Conservation (phyloP, 352 stramenopile species). For the Phytopythium litorale region DNA sequence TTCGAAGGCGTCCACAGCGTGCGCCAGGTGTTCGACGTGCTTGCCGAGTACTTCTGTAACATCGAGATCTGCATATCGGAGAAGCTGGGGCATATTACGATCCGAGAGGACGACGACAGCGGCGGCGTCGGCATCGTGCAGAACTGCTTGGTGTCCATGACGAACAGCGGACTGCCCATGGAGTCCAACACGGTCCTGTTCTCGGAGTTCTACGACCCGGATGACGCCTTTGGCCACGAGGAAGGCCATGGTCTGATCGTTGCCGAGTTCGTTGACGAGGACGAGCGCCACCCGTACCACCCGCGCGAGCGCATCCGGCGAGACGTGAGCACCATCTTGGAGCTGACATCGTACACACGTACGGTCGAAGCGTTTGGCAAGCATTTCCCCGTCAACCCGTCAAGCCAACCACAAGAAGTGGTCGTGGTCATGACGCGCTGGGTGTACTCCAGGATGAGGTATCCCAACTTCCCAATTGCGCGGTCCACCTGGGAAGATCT, state of each 20-base stretch:
- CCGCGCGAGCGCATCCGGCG: constrained; percentile 18
- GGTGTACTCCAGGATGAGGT: constrained; percentile 26
- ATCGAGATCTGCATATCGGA: constrained; percentile 44
- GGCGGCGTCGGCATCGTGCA: constrained; percentile 24
- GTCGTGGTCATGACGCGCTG: constrained; percentile 31
- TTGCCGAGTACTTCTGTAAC: constrained; percentile 28
- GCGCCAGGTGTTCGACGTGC: constrained; percentile 31
- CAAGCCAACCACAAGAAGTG: constrained; percentile 13
- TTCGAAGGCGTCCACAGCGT: constrained; percentile 22
- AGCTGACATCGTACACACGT: constrained; percentile 18
- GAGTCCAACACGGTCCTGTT: constrained; percentile 9
- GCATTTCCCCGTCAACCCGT: constrained; percentile 1
- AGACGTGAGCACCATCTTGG: constrained; percentile 16
- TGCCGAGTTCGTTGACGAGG: constrained; percentile 20
- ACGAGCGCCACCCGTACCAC: constrained; percentile 27
- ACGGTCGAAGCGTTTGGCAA: constrained; percentile 9
- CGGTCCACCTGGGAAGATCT: constrained; percentile 24
- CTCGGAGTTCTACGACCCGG: constrained; percentile 4
- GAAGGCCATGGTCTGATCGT: constrained; percentile 8
- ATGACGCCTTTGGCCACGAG: not conserved
- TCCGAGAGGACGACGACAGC: constrained; percentile 32
- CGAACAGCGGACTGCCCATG: constrained; percentile 6
- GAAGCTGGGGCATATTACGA: constrained; percentile 28
- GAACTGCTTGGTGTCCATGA: constrained; percentile 25
- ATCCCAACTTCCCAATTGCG: constrained; percentile 20